These are phyloP conservation scores for Aegilops umbellulata DNA, from an alignment of 176 grass and related monocot species.

Conservation along the genomic window DNA sequence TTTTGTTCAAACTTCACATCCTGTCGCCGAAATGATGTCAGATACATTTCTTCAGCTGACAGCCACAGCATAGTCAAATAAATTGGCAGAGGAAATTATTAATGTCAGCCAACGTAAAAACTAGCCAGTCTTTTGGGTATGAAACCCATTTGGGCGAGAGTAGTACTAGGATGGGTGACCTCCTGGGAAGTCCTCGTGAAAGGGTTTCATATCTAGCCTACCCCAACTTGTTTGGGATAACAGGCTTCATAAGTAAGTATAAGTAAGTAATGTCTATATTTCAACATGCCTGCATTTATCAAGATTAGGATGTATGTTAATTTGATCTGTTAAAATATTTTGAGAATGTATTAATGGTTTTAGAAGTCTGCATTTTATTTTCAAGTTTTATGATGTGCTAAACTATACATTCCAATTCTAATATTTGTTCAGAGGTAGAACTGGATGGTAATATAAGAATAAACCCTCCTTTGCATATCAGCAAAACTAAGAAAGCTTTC, in stretches of 20 bases:
- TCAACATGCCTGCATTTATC: neutral
- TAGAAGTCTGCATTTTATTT: neutral
- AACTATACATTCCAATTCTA: neutral
- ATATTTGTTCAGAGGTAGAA: neutral
- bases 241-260: too few relatives aligned
- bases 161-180: too few relatives aligned
- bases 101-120: neutral
- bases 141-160: too few relatives aligned
- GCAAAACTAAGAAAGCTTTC: conserved; percentile 26
- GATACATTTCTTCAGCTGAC: conserved; percentile 4
- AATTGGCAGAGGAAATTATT: neutral
- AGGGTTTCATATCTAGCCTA: too few relatives aligned
- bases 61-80: neutral
- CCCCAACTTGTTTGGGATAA: too few relatives aligned
- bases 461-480: neutral
- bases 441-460: neutral
- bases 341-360: neutral
- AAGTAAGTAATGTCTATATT: neutral
- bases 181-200: too few relatives aligned
- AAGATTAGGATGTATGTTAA: neutral
- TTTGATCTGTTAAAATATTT: neutral
- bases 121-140: too few relatives aligned
- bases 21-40: neutral
- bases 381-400: neutral
- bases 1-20: conserved; percentile 5